Evolutionary conservation across 108 stramenopile species (phyloP), one percentile per base, ranked within the genome.

Genomic region (Cafeteria roenbergensis): DNA sequence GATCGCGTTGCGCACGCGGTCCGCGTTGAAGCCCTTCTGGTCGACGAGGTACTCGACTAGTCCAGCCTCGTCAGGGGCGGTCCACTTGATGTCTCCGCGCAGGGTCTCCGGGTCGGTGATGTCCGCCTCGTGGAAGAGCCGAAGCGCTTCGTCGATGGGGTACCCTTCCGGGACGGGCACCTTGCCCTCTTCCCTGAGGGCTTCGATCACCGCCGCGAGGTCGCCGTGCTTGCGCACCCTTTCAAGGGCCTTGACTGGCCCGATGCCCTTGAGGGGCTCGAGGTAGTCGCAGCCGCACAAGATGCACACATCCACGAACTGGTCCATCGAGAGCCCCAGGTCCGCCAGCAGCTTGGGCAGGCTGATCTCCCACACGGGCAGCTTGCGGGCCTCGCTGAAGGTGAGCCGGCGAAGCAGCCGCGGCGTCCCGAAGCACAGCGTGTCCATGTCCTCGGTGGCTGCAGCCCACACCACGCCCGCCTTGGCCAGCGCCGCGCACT

Each of bases 371-470:
- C 92, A 86, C n/a, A 79, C 73, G 14, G 82, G 80, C 31, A 68
- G 51, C 0, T 67, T 67, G 12, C 58, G 55, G 30, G 38, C 25
- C 42, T 62, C 68, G 1, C 35, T 25, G 9, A 63, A 17, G 25
- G 38, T 54, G 4, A 69, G 25, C 3, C 61, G 60, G 21, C 68
- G 68, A 0, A 99, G 63, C 34, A 91, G 72, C 22, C 91, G 73
- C 22, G 97, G 94, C 0, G 92, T 87, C 0, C 72, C 73, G 74
- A 99, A 99, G 26, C 93, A 94, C 72, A 99, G 75, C 25, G 92
- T 91, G 71, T 99, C 97, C 94, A 95, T 95, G 80, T 99, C 98
- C 75, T 99, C 98, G 8, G 98, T 97, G 21, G 85, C 95, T 22
- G 88, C 86, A n/a, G 92, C 98, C 57, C 82, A 95, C 8, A 95